Conservation (phyloP, 179 eudicot genomes). For the Silene noctiflora region DNA sequence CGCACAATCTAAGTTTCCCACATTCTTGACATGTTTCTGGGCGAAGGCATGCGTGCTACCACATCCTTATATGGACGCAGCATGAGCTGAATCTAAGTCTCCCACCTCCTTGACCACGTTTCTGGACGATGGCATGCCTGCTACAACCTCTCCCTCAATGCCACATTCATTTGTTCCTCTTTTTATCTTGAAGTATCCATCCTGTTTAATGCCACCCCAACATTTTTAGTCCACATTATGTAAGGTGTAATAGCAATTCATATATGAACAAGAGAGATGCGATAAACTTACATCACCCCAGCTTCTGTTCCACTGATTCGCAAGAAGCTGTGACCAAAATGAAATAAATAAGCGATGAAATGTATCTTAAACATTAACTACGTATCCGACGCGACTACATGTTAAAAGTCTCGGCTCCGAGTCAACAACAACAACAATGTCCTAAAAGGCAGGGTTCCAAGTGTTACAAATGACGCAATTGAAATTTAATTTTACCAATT, state of each 20-base stretch:
- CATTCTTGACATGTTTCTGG: background rate
- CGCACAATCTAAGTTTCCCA: background rate
- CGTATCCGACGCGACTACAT: background rate
- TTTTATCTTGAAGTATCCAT: slow-evolving; percentile 86
- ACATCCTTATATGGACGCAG: slow-evolving; percentile 31
- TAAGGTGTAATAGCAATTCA: background rate
- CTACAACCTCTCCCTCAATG: slow-evolving; percentile 65
- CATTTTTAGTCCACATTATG: background rate
- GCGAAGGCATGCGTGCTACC: background rate
- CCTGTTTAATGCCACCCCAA: slow-evolving; percentile 40
- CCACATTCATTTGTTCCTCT: slow-evolving; percentile 91
- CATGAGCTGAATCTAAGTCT: slow-evolving; percentile 29
- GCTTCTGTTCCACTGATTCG: slow-evolving; percentile 88
- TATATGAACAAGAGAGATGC: background rate
- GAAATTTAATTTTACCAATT: background rate
- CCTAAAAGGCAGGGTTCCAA: background rate
- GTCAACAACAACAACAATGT: background rate
- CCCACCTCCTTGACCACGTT: slow-evolving; percentile 43
- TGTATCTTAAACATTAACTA: background rate
- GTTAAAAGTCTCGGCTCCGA: background rate
- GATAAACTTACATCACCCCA: slow-evolving; percentile 77
- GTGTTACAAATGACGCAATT: background rate
- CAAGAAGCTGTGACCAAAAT: slow-evolving; percentile 63
- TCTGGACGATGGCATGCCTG: slow-evolving; percentile 73
- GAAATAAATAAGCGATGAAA: slow-evolving; percentile 15